phyloP scores from a whole-genome alignment of 305 asterid species.

The Fraxinus greggii region DNA sequence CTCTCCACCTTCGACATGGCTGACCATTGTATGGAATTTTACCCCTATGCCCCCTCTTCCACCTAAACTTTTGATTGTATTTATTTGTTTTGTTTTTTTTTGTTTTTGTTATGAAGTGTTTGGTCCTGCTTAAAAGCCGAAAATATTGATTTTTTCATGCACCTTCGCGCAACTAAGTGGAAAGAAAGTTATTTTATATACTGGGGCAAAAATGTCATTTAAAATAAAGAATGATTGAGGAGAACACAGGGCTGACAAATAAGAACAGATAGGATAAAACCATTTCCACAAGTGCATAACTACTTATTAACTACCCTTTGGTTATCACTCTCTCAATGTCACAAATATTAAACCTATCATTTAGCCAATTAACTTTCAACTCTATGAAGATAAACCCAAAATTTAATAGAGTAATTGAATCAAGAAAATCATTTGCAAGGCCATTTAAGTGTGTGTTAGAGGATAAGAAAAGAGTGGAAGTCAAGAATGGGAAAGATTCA shows the following conservation, averaged over 20 bases:
- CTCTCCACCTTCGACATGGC: conserved; percentile 97
- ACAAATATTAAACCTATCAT: conserved; percentile 33
- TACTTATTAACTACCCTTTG: not conserved
- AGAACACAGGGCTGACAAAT: conserved; percentile 10
- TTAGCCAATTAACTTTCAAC: conserved; percentile 29
- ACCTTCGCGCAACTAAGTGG: not conserved
- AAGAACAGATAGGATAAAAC: conserved; percentile 29
- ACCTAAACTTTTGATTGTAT: not conserved
- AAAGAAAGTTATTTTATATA: not conserved
- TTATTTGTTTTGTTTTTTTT: not conserved
- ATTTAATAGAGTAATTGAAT: conserved; percentile 26
- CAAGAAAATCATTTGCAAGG: conserved; percentile 34
- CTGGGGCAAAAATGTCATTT: conserved; percentile 31
- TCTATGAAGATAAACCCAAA: conserved; percentile 31
- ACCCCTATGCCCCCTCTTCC: conserved; percentile 31
- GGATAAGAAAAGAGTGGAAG: conserved; percentile 46
- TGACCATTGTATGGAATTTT: conserved; percentile 69
- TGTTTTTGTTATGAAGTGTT: not conserved
- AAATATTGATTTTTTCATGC: not conserved
- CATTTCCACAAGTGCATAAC: conserved; percentile 9
- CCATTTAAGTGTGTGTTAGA: conserved; percentile 48
- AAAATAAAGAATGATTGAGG: conserved; percentile 21
- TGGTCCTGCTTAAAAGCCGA: not conserved
- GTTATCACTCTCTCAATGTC: conserved; percentile 38
- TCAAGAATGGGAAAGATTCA: conserved; percentile 71